Conservation (phyloP, 164 flowering plant genomes). For the Vitis amurensis region DNA sequence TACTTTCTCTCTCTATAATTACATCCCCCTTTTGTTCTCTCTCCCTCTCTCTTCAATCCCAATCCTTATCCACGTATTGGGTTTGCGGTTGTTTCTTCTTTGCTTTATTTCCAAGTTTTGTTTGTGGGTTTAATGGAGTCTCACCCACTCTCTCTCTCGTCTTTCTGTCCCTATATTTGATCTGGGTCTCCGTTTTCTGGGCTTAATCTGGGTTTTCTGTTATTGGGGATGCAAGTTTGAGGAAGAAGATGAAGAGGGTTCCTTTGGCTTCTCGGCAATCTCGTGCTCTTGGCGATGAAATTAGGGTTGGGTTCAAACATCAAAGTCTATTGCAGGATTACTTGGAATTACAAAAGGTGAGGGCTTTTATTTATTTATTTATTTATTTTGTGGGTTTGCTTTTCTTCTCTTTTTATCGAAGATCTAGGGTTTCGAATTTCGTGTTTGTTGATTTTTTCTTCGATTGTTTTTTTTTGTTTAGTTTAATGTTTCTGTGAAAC, state of each 20-base stretch:
- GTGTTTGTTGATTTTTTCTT: background rate
- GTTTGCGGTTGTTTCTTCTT: slow-evolving; percentile 8
- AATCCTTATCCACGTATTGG: slow-evolving; percentile 9
- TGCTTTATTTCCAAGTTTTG: background rate
- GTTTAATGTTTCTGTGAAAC: background rate
- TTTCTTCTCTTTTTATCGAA: background rate
- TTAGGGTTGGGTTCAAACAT: slow-evolving; percentile 21
- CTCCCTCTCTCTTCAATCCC: background rate
- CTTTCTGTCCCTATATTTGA: background rate
- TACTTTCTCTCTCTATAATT: background rate
- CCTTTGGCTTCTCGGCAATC: slow-evolving; percentile 3
- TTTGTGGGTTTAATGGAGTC: slow-evolving; percentile 7
- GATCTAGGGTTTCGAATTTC: background rate
- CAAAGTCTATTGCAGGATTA: slow-evolving; percentile 32
- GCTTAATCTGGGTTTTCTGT: background rate
- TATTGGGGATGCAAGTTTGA: slow-evolving; percentile 2
- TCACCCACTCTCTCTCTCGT: background rate
- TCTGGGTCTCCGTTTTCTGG: slow-evolving; percentile 2
- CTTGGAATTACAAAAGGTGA: slow-evolving; percentile 44
- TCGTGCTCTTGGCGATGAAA: slow-evolving; percentile 20
- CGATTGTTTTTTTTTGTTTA: background rate
- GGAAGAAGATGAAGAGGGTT: slow-evolving; percentile 17
- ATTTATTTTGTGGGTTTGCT: background rate
- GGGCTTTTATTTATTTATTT: background rate
- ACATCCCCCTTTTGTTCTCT: background rate